Evolutionary conservation across 352 stramenopile genomes (phyloP), one percentile per base, ranked within the genome.

Genomic region (Phytophthora meadii): DNA sequence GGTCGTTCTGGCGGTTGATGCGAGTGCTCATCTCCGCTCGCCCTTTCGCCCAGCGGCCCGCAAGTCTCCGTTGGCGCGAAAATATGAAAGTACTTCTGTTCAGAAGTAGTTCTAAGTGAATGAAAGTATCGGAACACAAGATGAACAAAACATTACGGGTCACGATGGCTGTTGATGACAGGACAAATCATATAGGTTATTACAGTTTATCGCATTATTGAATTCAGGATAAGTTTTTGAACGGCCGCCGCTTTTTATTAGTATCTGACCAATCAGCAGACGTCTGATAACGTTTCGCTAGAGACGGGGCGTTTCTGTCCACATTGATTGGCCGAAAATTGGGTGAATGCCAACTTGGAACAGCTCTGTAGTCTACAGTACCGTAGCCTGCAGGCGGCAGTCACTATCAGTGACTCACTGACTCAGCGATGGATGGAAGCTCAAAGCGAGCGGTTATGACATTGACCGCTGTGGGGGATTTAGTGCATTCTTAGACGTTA

Each of bases 181-280:
- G 22, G 22, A 22, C 22, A 22, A 9, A 2, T 3, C 11, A 14
- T 15, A 55, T 46, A 25, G 5, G 1, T 28, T 57, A 37, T 41
- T 19, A 19, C 12, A 58, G 51, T 17, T 15, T 49, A 22, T 41
- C 0, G 1, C 15, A 3, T 57, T 44, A 1, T 14, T 17, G 3
- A 5, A 4, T 28, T 32, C 2, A 2, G 11, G 3, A 8, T 7
- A 37, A 19, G 8, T 19, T 25, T n/a, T 41, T 8, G 45, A 65
- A 70, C 24, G n/a, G 58, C 45, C 47, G 56, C 52, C n/a, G 15
- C 25, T 53, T 72, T 77, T 77, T 77, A 77, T 75, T 25, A 19
- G 19, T 22, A 39, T 12, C 28, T 15, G 3, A 10, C 70, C 70
- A 78, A 78, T 78, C 66, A 69, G 55, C 44, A 27, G 30, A 24